Evolutionary conservation across 495 filamentous ascomycete species (phyloP).

Genomic region (Penicillium tannophilum): DNA sequence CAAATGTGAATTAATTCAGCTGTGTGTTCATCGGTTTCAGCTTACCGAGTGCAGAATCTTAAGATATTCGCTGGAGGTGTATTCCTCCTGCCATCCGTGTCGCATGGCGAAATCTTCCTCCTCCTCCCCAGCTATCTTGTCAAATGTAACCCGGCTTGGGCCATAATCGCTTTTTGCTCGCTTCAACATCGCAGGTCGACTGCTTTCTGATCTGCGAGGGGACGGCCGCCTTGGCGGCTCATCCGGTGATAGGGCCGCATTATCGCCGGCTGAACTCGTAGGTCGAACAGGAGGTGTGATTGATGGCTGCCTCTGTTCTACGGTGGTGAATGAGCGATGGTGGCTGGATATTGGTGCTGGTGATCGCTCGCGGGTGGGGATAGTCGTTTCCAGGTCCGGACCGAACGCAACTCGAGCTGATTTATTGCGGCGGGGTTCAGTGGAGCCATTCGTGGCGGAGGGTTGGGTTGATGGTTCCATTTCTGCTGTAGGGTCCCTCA

Average conservation of each 20-base stretch:
- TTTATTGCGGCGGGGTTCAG: conserved; percentile 42
- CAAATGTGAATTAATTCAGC: background rate
- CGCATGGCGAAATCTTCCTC: conserved; percentile 59
- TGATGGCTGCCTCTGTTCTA: conserved; percentile 35
- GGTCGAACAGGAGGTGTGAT: conserved; percentile 30
- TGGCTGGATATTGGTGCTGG: conserved; percentile 40
- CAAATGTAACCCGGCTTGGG: conserved; percentile 41
- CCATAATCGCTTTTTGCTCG: conserved; percentile 75
- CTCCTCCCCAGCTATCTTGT: conserved; percentile 37
- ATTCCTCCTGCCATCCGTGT: conserved; percentile 65
- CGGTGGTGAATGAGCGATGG: conserved; percentile 43
- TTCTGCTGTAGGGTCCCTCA: conserved; percentile 43
- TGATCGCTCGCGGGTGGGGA: conserved; percentile 45
- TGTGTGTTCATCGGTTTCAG: background rate
- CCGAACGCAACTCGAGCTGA: conserved; percentile 50
- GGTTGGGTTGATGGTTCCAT: conserved; percentile 42
- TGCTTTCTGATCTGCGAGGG: conserved; percentile 39
- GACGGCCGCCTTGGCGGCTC: conserved; percentile 30
- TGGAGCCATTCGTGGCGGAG: conserved; percentile 31
- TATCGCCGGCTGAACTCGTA: conserved; percentile 41
- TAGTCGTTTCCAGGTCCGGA: conserved; percentile 45
- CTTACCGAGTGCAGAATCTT: conserved; percentile 58
- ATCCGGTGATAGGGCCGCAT: conserved; percentile 22
- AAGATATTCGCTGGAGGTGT: conserved; percentile 59
- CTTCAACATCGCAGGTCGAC: conserved; percentile 58